Conservation (phyloP, 192 early-diverging fungal species). For the Dissophora ornata region DNA sequence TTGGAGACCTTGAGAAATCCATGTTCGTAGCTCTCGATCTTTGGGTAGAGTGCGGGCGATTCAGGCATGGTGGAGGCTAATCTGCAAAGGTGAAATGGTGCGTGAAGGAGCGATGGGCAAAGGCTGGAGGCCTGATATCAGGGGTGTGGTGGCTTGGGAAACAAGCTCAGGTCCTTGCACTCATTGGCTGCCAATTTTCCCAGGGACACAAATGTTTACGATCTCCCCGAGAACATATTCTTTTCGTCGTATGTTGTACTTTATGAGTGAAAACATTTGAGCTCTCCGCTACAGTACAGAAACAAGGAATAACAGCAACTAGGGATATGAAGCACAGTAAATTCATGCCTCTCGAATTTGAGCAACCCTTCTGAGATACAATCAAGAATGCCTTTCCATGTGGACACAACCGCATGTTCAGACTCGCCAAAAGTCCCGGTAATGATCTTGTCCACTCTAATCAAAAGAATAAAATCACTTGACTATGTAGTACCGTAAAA, state of each 20-base stretch:
- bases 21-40: conserved; percentile 63
- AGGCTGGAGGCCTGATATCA: too few relatives aligned
- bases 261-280: too few relatives aligned
- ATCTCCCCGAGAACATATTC: too few relatives aligned
- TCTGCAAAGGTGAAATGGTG: too few relatives aligned
- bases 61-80: conserved; percentile 53
- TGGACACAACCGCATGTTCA: conserved; percentile 1
- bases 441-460: conserved; percentile 2
- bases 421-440: neutral
- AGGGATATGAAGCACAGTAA: neutral
- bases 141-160: too few relatives aligned
- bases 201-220: too few relatives aligned
- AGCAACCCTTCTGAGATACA: conserved; percentile 2
- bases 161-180: too few relatives aligned
- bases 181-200: too few relatives aligned
- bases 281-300: neutral
- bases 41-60: conserved; percentile 45
- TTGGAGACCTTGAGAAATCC: conserved; percentile 67
- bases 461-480: neutral
- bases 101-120: too few relatives aligned
- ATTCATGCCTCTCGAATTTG: neutral
- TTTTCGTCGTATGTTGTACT: too few relatives aligned
- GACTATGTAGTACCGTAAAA: neutral
- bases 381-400: neutral
- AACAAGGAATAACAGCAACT: neutral